phyloP scores from a whole-genome alignment of 2,329 filamentous ascomycete species.

The Pseudonectria buxi region DNA sequence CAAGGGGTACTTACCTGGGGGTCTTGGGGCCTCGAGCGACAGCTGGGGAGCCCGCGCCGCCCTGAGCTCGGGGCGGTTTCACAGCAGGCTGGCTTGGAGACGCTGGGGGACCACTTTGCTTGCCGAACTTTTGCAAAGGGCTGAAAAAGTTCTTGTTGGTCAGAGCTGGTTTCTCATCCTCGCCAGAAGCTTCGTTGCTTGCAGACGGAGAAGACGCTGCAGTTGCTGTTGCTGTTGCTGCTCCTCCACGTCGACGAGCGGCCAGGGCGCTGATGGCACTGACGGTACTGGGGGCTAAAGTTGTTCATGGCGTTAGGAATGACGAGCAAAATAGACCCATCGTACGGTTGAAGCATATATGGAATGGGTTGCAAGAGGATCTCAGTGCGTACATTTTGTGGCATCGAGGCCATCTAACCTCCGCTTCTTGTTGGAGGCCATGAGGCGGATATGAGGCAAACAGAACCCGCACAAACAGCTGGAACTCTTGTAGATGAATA shows the following conservation, averaged over 20 bases:
- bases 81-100: slow-evolving; percentile 13
- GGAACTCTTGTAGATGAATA: no score
- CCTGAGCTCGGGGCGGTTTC: slow-evolving; percentile 8
- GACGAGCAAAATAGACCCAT: no score
- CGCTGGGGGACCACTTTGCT: slow-evolving; percentile 5
- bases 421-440: slow-evolving; percentile 29
- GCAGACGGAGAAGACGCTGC: slow-evolving; percentile 1
- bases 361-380: no score
- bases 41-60: slow-evolving; percentile 7
- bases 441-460: no score
- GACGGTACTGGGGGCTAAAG: slow-evolving; percentile 12
- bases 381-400: slow-evolving; percentile 22
- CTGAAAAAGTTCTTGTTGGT: slow-evolving; percentile 24
- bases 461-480: no score
- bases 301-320: no score
- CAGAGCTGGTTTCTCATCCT: slow-evolving; percentile 13
- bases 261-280: slow-evolving; percentile 33
- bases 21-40: no score
- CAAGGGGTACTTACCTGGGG: no score
- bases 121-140: slow-evolving; percentile 17
- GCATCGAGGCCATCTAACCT: slow-evolving; percentile 26
- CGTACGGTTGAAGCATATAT: no score
- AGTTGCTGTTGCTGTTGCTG: no score
- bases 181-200: slow-evolving; percentile 4
- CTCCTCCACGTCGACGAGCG: slow-evolving; percentile 25